Evolutionary conservation across 768 basidiomycete genomes (phyloP), one percentile per base, ranked within the genome.

Genomic region (Hirschioporus abietinus): DNA sequence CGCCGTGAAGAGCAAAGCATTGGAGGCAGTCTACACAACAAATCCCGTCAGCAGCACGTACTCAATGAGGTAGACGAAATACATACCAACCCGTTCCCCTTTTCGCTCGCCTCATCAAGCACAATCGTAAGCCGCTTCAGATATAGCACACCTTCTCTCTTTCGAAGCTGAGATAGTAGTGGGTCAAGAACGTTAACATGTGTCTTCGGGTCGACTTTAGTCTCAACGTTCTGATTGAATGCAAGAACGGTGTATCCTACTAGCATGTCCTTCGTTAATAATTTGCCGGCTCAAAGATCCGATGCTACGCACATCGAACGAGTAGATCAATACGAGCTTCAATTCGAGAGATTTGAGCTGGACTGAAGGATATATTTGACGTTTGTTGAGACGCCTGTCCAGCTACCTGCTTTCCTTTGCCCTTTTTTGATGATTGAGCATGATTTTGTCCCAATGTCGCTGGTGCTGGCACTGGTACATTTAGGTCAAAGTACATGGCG

Each of bases 191-290:
- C 79, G 74, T 95, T 93, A 58, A 84, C 77, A 71, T 92, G 90
- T 0, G 78, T 80, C 74, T 89, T 89, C 1, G 86, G 79, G 69
- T 93, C 91, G n/a, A 93, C 81, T 68, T 85, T 88, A 64, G 88
- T 87, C 66, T 86, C 79, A 18, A 91, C 82, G 1, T 84, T 86
- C 71, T 95, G 91, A 70, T 86, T 90, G 69, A 96, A 82, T 1
- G 88, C 90, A 60, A 96, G 73, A 36, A 93, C 87, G 30, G 88
- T 86, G 77, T 95, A 96, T 82, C 94, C 94, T 81, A 96, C 93
- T 96, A 74, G 34, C 35, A 18, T 26, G 12, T 3, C 10, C 18
- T 17, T 34, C 63, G 27, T 25, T 64, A 24, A 17, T 3, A 12
- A 18, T 30, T 3, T 3, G 30, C 2, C 1, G 1, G 30, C 25